Evolutionary conservation across 2,329 filamentous ascomycete genomes (phyloP).

Genomic region (Biscogniauxia marginata): DNA sequence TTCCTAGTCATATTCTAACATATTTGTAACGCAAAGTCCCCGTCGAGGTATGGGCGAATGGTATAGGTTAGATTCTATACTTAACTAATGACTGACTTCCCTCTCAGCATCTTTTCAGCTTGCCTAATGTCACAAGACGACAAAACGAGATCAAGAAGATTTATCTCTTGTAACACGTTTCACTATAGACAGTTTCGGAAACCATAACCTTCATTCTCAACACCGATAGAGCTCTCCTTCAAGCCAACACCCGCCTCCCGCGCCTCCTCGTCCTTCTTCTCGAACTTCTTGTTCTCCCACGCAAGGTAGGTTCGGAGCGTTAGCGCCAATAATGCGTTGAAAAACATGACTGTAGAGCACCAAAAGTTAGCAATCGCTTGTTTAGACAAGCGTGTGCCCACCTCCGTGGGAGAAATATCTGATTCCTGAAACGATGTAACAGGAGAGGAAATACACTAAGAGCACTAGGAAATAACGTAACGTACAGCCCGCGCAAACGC

Average conservation of each 20-base stretch:
- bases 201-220: conserved; percentile 26
- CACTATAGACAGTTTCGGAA: conserved; percentile 25
- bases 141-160: too few relatives aligned
- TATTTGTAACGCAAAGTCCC: too few relatives aligned
- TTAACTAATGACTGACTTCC: too few relatives aligned
- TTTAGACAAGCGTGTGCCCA: not conserved
- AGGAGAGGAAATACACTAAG: conserved; percentile 3
- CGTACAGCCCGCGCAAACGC: conserved; percentile 32
- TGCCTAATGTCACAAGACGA: too few relatives aligned
- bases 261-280: conserved; percentile 27
- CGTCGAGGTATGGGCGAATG: too few relatives aligned
- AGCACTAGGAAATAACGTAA: not conserved
- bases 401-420: not conserved
- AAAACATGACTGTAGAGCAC: conserved; percentile 37
- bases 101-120: too few relatives aligned
- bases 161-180: not conserved
- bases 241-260: conserved; percentile 17
- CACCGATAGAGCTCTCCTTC: conserved; percentile 1
- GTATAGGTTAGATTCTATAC: too few relatives aligned
- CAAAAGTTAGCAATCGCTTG: not conserved
- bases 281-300: conserved; percentile 35
- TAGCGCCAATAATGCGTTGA: conserved; percentile 38
- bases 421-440: not conserved
- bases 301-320: conserved; percentile 33
- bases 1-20: too few relatives aligned